Base-by-base conservation (phyloP, 2,329 filamentous ascomycete genomes). In the Ophiostoma ips region DNA sequence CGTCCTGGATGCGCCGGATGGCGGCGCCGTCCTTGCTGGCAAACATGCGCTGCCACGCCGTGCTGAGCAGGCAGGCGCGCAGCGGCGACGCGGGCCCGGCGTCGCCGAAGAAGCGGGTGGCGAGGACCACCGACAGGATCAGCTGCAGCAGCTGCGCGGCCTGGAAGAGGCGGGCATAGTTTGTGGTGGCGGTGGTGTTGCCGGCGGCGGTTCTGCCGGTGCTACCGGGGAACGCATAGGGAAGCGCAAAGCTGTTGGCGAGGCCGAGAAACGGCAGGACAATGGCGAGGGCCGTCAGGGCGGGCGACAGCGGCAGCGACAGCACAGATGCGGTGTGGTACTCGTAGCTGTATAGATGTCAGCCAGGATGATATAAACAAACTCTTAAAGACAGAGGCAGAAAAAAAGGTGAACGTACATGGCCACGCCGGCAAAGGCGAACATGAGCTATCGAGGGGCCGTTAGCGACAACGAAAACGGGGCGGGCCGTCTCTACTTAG, bases 1-100 rank as follows among this genome's bases (percentile, higher is more conserved):
- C 62, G 59, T 87, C 78, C 58, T 87, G 83, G 47, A 87, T 81
- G 2, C 64, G 62, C 38, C 70, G 66, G 51, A 87, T 73, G 2
- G 68, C 62, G 1, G 56, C 55, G 1, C 55, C 68, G 50, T 84
- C 67, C 53, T 79, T 76, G 0, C 58, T 56, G 0, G 55, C 61
- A 57, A 69, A 85, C 51, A 84, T 59, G 3, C 52, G 55, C 56
- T 68, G 64, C 83, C 83, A 87, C 36, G 61, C 62, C 3, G 66
- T 65, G 9, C 76, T 66, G n/a, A 86, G 62, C 1, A 67, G 64
- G 59, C 82, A 85, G n/a, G 67, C 57, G 8, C 65, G 54, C 1
- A 55, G 38, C 1, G 53, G 52, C 1, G 67, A 65, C 1, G 68
- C n/a, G n/a, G n/a, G 64, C 0, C 62, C 49, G 15, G 64, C 53